Evolutionary conservation across 192 early-diverging fungal genomes (phyloP), one percentile per base, ranked within the genome.

Genomic region (Coemansia sp.): DNA sequence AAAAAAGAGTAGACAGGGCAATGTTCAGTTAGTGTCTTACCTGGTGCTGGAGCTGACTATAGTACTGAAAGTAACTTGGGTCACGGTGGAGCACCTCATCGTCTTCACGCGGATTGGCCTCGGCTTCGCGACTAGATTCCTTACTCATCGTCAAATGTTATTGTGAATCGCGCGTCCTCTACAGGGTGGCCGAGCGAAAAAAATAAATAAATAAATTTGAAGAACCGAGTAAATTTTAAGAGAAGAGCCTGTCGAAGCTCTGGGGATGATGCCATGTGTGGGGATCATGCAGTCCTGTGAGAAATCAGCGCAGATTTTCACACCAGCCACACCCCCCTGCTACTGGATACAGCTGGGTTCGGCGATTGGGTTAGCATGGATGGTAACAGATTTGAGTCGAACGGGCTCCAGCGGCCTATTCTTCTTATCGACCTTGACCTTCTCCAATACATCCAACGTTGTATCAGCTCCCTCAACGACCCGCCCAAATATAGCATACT

Each of bases 321-420:
- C 43, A 44, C 23, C 23, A 44, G 43, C 43, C 43, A 16, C 23
- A 26, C 23, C 23, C 23, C 35, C 43, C 14, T 3, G 5, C 60
- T 52, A 81, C 32, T 58, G 59, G 1, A 70, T 21, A 17, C 74
- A 75, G 11, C 16, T 47, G 0, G 79, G 74, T 50, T 97, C 93
- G 9, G 96, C 95, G 19, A 97, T 78, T 11, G 97, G 97, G 76
- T 99, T 99, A 5, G 97, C 95, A 79, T 98, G 95, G 30, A 99
- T 92, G 0, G 91, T 96, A 10, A 95, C 87, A 0, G 80, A 82
- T 64, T 75, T 73, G 21, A 99, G 90, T 66, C 87, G 84, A 13
- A 96, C 86, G 0, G 92, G 90, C 59, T 95, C 88, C 9, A 90
- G 68, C 4, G 97, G 96, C 8, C 91, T 75, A 67, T 91, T 81